phyloP scores from a whole-genome alignment of 305 asterid species.

The Fraxinus xanthoxyloides region DNA sequence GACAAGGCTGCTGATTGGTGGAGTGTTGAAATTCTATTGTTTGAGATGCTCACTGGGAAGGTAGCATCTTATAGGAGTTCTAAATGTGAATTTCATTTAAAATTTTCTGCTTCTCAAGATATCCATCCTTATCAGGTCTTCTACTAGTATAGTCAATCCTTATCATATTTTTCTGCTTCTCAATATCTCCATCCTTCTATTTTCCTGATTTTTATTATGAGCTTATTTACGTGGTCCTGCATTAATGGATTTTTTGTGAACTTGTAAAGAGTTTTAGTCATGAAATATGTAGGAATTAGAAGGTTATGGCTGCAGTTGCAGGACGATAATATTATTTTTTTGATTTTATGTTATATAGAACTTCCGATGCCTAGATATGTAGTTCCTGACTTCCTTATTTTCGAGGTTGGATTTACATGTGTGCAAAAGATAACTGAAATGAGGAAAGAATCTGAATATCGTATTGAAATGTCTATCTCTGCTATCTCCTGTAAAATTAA shows the following conservation, averaged over 20 bases:
- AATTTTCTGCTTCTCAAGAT: no score
- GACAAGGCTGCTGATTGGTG: conserved; percentile 64
- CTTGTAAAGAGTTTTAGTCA: background rate
- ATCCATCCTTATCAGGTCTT: no score
- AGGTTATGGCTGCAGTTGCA: background rate
- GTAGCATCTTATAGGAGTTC: conserved; percentile 16
- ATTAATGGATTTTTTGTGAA: background rate
- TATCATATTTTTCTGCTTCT: conserved; percentile 17
- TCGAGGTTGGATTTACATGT: background rate
- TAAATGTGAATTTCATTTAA: background rate
- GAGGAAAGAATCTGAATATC: background rate
- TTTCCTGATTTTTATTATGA: background rate
- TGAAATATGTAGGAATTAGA: background rate
- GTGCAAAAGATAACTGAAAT: background rate
- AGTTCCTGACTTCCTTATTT: background rate
- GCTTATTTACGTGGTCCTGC: background rate
- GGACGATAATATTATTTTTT: background rate
- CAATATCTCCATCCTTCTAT: background rate
- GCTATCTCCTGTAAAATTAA: no score
- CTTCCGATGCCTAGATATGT: background rate
- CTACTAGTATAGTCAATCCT: background rate
- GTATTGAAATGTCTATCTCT: background rate
- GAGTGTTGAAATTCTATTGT: conserved; percentile 56
- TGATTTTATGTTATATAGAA: background rate
- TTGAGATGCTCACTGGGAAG: conserved; percentile 59